Evolutionary conservation across 148 eudicot genomes (phyloP), one percentile per base, ranked within the genome.

Genomic region (Rhododendron mucronatum): DNA sequence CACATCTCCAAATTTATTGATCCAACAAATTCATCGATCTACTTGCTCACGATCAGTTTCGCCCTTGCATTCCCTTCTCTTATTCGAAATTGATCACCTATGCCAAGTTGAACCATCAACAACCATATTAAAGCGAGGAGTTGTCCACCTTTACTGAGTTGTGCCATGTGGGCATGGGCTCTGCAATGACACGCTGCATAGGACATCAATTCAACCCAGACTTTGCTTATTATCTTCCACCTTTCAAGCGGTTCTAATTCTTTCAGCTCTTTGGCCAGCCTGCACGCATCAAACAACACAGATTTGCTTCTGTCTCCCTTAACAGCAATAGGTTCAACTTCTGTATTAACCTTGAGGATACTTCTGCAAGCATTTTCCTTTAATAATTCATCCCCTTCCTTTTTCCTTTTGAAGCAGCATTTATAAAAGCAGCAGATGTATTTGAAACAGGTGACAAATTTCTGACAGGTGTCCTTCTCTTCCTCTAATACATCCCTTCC

Each of bases 261-360:
- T 1, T 26, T 4, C 57, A 86, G 85, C 26, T 82, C 81, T 44
- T 71, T 74, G 3, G 88, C 88, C 16, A 86, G 45, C 59, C 37
- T 82, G 55, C 88, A 48, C 9, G 57, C 88, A 39, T 86, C 88
- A 26, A 86, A 82, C 71, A 86, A 18, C 41, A 82, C 84, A n/a
- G 84, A 81, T 86, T 86, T 81, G 84, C 87, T 80, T 51, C 84
- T 80, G 20, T 80, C 80, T n/a, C 87, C 87, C 80, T 86, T 86
- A 3, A 86, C 71, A 18, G 21, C 11, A 30, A 73, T 57, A 65
- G 44, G 88, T 48, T 21, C 44, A 55, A 35, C 69, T 12, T 16
- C 35, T 2, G 86, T 59, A 30, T 77, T 76, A 39, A 67, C 73
- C 18, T 37, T 12, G 1, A 74, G 26, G 45, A 69, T 74, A 30